Conservation (phyloP, 2,329 filamentous ascomycete genomes). For the Cladosporium phlei region DNA sequence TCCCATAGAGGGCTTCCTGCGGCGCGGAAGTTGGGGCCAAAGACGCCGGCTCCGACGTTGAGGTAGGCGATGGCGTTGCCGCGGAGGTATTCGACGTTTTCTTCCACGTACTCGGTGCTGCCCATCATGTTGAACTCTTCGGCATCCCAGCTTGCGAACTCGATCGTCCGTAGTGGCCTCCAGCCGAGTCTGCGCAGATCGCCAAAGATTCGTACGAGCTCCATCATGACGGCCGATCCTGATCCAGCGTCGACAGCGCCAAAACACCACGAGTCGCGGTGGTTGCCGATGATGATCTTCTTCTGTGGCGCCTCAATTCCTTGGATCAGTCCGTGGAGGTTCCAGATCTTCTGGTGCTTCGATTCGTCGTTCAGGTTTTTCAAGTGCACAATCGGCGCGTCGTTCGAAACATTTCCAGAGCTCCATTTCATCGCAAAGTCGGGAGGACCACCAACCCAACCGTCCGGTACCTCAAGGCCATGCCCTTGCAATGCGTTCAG, state of each 20-base stretch:
- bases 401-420: constrained; percentile 63
- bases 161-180: constrained; percentile 88
- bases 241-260: constrained; percentile 81
- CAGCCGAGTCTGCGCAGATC: constrained; percentile 72
- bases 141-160: constrained; percentile 95
- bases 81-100: constrained; percentile 67
- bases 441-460: constrained; percentile 72
- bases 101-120: constrained; percentile 91
- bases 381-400: constrained; percentile 65
- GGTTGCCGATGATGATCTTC: constrained; percentile 76
- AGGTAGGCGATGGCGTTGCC: constrained; percentile 78
- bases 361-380: constrained; percentile 84
- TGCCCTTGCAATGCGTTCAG: constrained; percentile 70
- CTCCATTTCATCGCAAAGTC: constrained; percentile 65
- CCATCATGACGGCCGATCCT: constrained; percentile 85
- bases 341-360: constrained; percentile 81
- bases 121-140: constrained; percentile 91
- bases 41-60: constrained; percentile 81
- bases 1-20: constrained; percentile 76
- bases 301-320: constrained; percentile 82
- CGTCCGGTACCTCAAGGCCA: constrained; percentile 62
- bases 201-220: constrained; percentile 80
- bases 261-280: constrained; percentile 88
- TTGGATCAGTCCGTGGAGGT: constrained; percentile 76
- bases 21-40: constrained; percentile 69